phyloP scores from a whole-genome alignment of 805 yeast species.

The Metschnikowia dekortorum region DNA sequence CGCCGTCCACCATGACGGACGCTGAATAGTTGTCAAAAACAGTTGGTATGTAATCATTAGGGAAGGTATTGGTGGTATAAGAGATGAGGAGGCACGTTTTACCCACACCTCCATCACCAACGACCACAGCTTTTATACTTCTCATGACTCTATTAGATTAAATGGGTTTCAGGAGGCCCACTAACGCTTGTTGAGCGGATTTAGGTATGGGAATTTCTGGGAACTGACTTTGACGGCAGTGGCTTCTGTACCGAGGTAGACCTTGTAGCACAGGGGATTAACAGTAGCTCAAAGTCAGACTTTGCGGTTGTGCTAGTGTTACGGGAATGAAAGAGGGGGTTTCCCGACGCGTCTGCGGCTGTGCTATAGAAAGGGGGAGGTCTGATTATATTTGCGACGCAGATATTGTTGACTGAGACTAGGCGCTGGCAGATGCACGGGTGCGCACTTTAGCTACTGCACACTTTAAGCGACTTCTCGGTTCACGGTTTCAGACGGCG shows the following conservation, averaged over 20 bases:
- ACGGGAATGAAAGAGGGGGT: not conserved
- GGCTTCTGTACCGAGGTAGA: not conserved
- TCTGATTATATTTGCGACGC: not conserved
- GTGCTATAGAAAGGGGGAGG: not conserved
- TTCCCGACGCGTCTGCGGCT: not conserved
- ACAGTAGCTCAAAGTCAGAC: not conserved
- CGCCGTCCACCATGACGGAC: conserved; percentile 75
- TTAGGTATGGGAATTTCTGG: not conserved
- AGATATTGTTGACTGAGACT: not conserved
- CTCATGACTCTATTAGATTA: conserved; percentile 45
- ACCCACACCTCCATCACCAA: conserved; percentile 96
- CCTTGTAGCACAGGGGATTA: not conserved
- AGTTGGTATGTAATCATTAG: conserved; percentile 90
- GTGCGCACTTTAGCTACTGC: not conserved
- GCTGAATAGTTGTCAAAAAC: conserved; percentile 92
- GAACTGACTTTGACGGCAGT: not conserved
- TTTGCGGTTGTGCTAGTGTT: not conserved
- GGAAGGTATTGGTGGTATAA: conserved; percentile 89
- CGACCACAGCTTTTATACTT: conserved; percentile 87
- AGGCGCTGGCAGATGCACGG: not conserved
- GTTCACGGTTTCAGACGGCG: not conserved
- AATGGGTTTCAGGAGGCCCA: too few relatives aligned
- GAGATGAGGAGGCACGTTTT: conserved; percentile 84
- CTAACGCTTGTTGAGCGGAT: not conserved
- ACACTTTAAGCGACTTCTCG: not conserved